Evolutionary conservation across 768 basidiomycete species (phyloP).

Genomic region (Collybia sp.): DNA sequence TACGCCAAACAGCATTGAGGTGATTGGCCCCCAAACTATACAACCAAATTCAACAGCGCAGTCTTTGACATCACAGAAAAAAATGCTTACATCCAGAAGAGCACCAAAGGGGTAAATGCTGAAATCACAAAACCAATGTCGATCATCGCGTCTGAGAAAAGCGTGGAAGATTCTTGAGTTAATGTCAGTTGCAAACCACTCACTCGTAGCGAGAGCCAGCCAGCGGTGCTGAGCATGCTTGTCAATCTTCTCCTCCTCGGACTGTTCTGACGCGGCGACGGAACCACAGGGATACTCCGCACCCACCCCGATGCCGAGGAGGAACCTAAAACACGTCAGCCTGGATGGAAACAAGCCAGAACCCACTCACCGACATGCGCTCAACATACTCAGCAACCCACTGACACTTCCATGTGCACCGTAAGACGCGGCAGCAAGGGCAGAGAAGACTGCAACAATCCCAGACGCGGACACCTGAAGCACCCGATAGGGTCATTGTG

Average conservation of each 20-base stretch:
- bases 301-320: constrained; percentile 84
- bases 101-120: constrained; percentile 76
- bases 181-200: constrained; percentile 9
- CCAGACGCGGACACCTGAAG: constrained; percentile 70
- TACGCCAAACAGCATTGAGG: constrained; percentile 80
- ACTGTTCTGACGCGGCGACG: constrained; percentile 84
- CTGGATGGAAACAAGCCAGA: background rate
- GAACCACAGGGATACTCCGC: constrained; percentile 90
- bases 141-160: constrained; percentile 66
- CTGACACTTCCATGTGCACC: constrained; percentile 64
- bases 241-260: constrained; percentile 71
- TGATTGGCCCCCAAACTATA: constrained; percentile 70
- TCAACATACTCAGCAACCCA: constrained; percentile 74
- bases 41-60: background rate
- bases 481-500: constrained; percentile 4
- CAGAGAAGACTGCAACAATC: constrained; percentile 81
- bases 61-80: background rate
- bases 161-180: background rate
- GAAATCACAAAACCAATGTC: constrained; percentile 76
- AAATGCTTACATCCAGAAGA: constrained; percentile 76
- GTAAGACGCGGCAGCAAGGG: constrained; percentile 75
- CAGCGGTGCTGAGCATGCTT: constrained; percentile 80
- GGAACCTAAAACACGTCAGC: constrained; percentile 43
- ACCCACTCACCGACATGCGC: constrained; percentile 58
- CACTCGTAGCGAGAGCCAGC: constrained; percentile 86